Evolutionary conservation across 129 eudicot species (phyloP).

Genomic region (Saposhnikovia divaricata): DNA sequence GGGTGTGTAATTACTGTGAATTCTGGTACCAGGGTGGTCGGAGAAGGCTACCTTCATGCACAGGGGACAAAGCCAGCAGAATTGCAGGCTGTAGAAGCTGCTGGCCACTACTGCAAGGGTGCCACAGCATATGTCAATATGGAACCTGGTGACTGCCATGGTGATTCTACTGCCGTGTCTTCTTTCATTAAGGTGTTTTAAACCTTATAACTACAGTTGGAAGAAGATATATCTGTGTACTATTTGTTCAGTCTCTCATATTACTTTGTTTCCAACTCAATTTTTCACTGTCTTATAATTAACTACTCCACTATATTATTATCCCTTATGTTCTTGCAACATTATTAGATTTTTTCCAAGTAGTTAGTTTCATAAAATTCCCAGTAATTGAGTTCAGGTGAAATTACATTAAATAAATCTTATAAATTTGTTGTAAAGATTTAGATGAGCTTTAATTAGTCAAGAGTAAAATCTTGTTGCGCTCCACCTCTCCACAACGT

Average conservation of each 20-base stretch:
- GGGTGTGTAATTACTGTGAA: conserved; percentile 70
- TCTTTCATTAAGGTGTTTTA: conserved; percentile 52
- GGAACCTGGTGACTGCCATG: conserved; percentile 94
- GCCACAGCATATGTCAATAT: conserved; percentile 92
- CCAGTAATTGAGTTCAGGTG: background rate
- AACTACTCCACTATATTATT: background rate
- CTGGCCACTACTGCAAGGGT: conserved; percentile 52
- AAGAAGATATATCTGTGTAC: background rate
- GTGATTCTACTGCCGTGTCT: conserved; percentile 56
- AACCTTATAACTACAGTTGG: background rate
- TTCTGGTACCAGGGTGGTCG: conserved; percentile 33
- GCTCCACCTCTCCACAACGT: background rate
- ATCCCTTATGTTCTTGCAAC: background rate
- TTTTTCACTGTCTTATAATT: background rate
- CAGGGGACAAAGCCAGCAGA: conserved; percentile 83
- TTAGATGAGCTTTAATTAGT: background rate
- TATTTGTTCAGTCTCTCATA: background rate
- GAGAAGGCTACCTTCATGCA: conserved; percentile 82
- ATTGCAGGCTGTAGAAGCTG: conserved; percentile 78
- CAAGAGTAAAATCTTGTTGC: background rate
- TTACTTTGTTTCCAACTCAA: background rate
- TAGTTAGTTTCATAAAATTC: background rate
- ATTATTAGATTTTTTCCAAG: background rate
- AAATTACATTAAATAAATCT: background rate
- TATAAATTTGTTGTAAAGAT: background rate